Evolutionary conservation across 106 monocot genomes (phyloP).

Genomic region (Allium fistulosum): DNA sequence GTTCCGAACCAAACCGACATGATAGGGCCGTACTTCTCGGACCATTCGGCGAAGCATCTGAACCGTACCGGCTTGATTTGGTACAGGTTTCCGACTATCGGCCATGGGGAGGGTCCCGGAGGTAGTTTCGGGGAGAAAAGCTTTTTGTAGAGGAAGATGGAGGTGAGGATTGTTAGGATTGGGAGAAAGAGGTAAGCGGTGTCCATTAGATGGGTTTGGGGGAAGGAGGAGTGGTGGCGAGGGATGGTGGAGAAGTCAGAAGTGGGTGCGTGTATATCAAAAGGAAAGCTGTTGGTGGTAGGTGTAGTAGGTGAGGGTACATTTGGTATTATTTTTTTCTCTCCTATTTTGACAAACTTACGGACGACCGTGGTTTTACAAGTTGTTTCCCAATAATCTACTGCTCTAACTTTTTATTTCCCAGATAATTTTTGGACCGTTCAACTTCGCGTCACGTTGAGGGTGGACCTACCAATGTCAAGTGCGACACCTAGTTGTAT

Average conservation of each 20-base stretch:
- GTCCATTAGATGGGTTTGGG: slow-evolving; percentile 1
- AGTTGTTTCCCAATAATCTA: too few relatives aligned
- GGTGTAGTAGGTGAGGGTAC: slow-evolving; percentile 6
- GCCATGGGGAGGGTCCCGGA: slow-evolving; percentile 66
- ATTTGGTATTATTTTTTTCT: background rate
- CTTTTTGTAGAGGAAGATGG: slow-evolving; percentile 10
- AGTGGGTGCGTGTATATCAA: background rate
- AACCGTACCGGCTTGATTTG: slow-evolving; percentile 71
- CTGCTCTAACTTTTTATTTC: too few relatives aligned
- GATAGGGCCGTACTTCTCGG: slow-evolving; percentile 70
- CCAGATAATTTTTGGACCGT: too few relatives aligned
- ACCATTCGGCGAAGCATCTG: slow-evolving; percentile 87
- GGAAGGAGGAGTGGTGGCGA: background rate
- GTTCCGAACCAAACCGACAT: slow-evolving; percentile 93
- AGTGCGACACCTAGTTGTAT: too few relatives aligned
- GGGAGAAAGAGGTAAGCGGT: slow-evolving; percentile 9
- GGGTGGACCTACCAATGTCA: too few relatives aligned
- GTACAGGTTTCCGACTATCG: slow-evolving; percentile 83
- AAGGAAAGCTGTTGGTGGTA: background rate
- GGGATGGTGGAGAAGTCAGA: background rate
- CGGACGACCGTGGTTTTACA: too few relatives aligned
- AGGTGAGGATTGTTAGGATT: slow-evolving; percentile 7
- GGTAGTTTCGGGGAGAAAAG: slow-evolving; percentile 29
- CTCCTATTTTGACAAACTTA: background rate
- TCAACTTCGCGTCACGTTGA: too few relatives aligned